phyloP scores from a whole-genome alignment of 129 eudicot species.

The Flaveria robusta region DNA sequence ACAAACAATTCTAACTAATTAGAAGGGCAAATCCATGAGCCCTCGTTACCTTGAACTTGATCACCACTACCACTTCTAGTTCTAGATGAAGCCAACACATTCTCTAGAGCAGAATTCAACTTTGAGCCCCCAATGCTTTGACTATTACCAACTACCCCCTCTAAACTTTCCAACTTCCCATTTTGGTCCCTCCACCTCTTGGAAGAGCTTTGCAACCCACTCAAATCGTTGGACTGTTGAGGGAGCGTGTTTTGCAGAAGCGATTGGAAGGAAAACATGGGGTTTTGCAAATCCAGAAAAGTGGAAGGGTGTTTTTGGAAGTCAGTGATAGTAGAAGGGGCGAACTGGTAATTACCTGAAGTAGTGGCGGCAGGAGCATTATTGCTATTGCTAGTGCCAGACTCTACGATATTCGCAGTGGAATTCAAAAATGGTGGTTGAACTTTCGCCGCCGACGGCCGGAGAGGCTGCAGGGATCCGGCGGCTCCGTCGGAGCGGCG shows the following conservation, averaged over 20 bases:
- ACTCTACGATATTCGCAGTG: constrained; percentile 17
- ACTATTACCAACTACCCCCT: constrained; percentile 6
- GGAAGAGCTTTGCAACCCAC: constrained; percentile 26
- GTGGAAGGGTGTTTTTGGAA: constrained; percentile 37
- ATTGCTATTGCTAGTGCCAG: constrained; percentile 10
- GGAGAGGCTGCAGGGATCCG: neutral
- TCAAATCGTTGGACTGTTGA: constrained; percentile 34
- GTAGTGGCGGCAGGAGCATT: neutral
- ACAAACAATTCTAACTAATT: constrained; percentile 22
- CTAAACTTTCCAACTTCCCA: constrained; percentile 35
- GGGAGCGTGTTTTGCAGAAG: constrained; percentile 36
- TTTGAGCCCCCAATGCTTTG: constrained; percentile 11
- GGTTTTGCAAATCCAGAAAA: constrained; percentile 45
- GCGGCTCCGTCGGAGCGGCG: neutral
- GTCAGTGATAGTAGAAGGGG: constrained; percentile 12
- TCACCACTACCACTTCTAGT: constrained; percentile 32
- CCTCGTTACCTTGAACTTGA: constrained; percentile 49
- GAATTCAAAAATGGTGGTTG: constrained; percentile 47
- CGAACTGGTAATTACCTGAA: constrained; percentile 22
- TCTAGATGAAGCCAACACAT: constrained; percentile 27
- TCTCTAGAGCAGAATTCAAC: constrained; percentile 17
- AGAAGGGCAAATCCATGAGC: constrained; percentile 63
- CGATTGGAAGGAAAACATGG: constrained; percentile 42
- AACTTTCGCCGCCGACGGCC: constrained; percentile 56
- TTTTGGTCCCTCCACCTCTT: constrained; percentile 33